These are phyloP conservation scores for Phytophthora citrophthora DNA, from an alignment of 352 stramenopile genomes.

Conservation along the genomic window DNA sequence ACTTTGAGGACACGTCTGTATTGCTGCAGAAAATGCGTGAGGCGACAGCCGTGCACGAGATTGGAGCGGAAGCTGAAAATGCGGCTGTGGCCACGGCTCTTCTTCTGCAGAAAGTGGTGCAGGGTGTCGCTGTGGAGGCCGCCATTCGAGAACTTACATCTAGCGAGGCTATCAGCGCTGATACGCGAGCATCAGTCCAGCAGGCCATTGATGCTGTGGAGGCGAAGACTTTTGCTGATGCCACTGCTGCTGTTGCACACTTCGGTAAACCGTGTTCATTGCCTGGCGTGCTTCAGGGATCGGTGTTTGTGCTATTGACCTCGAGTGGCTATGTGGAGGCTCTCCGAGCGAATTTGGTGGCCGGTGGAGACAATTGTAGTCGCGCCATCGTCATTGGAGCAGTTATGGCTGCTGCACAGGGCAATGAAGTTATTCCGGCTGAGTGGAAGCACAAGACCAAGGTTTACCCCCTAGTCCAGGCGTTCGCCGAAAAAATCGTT, in stretches of 20 bases:
- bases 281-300: conserved; percentile 59
- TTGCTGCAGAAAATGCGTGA: conserved; percentile 56
- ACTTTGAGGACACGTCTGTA: conserved; percentile 43
- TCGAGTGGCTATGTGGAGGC: conserved; percentile 49
- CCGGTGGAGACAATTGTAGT: conserved; percentile 76
- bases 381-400: conserved; percentile 70
- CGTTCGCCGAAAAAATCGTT: conserved; percentile 49
- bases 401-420: conserved; percentile 44
- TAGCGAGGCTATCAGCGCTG: conserved; percentile 42
- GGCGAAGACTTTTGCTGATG: conserved; percentile 48
- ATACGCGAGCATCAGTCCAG: conserved; percentile 43
- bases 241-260: conserved; percentile 46
- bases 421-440: conserved; percentile 37
- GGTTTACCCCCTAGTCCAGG: conserved; percentile 41
- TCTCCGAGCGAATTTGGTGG: conserved; percentile 60
- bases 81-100: conserved; percentile 56
- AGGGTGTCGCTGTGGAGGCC: conserved; percentile 35
- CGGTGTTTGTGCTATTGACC: conserved; percentile 67
- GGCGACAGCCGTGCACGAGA: conserved; percentile 64
- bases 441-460: conserved; percentile 64
- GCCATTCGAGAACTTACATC: conserved; percentile 45
- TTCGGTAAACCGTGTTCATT: conserved; percentile 72
- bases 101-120: conserved; percentile 60
- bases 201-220: conserved; percentile 55
- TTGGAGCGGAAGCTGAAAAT: conserved; percentile 51